Conservation (phyloP, 73 alveolate genomes). For the Paramecium sonneborni region DNA sequence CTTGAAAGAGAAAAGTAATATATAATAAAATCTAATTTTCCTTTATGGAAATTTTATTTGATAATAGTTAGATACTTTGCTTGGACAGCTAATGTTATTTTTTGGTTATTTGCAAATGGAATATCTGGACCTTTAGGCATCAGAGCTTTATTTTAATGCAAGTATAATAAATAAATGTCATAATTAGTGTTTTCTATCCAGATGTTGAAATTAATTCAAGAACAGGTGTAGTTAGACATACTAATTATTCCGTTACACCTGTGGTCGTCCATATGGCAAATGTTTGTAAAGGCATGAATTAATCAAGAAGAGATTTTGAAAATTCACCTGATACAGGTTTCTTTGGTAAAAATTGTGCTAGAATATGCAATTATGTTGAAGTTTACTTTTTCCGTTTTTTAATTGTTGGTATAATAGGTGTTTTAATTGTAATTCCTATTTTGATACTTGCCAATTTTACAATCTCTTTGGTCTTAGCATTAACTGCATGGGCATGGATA, state of each 20-base stretch:
- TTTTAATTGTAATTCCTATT: slow-evolving; percentile 41
- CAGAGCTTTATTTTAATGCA: neutral
- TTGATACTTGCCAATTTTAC: slow-evolving; percentile 49
- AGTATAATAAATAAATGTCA: no score
- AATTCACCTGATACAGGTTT: slow-evolving; percentile 77
- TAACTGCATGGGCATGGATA: slow-evolving; percentile 52
- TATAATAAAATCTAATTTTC: neutral
- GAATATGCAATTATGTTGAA: slow-evolving; percentile 70
- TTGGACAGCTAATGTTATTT: neutral
- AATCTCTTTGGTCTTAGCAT: slow-evolving; percentile 28
- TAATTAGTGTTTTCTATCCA: neutral
- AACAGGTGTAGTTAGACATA: slow-evolving; percentile 26
- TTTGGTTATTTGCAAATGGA: neutral
- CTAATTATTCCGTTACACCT: neutral
- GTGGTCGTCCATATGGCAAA: neutral
- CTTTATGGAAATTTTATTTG: neutral
- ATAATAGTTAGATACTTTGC: neutral
- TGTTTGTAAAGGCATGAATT: slow-evolving; percentile 61
- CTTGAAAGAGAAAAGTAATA: neutral
- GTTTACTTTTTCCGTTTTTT: slow-evolving; percentile 67
- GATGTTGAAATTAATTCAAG: neutral
- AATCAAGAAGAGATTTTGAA: slow-evolving; percentile 73
- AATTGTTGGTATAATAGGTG: slow-evolving; percentile 60
- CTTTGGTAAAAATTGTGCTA: slow-evolving; percentile 66
- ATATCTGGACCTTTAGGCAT: neutral